Conservation (phyloP, 257 asterid species). For the Osmanthus fragrans region DNA sequence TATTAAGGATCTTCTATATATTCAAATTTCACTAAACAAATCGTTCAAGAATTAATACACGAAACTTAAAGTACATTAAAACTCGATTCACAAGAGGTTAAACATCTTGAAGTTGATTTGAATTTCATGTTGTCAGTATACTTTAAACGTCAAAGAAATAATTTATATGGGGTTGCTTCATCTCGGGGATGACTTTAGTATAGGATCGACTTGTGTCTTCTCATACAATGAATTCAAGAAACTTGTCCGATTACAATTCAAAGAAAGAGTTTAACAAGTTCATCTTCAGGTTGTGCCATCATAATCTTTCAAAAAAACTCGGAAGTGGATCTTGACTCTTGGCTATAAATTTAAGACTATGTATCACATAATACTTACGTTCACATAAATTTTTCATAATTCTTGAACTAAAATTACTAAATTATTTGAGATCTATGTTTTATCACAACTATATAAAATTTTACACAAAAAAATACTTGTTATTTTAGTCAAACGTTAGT, state of each 20-base stretch:
- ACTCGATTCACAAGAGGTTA: too few species aligned
- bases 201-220: background rate
- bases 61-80: background rate
- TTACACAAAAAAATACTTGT: background rate
- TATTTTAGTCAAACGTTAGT: constrained; percentile 7
- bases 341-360: too few species aligned
- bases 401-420: background rate
- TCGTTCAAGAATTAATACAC: background rate
- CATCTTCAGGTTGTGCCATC: too few species aligned
- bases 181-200: too few species aligned
- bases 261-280: too few species aligned
- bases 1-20: background rate
- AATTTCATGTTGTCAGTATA: too few species aligned
- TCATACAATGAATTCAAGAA: background rate
- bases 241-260: background rate
- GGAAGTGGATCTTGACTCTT: too few species aligned
- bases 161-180: background rate
- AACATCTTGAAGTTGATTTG: too few species aligned
- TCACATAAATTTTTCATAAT: background rate
- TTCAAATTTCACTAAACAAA: background rate
- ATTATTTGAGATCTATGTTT: background rate
- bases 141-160: background rate
- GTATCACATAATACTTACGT: too few species aligned
- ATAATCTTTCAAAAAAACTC: too few species aligned
- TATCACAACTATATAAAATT: too few species aligned